These are phyloP conservation scores for Neospermospora avenae DNA, from an alignment of 2,329 filamentous ascomycete species.

Conservation along the genomic window DNA sequence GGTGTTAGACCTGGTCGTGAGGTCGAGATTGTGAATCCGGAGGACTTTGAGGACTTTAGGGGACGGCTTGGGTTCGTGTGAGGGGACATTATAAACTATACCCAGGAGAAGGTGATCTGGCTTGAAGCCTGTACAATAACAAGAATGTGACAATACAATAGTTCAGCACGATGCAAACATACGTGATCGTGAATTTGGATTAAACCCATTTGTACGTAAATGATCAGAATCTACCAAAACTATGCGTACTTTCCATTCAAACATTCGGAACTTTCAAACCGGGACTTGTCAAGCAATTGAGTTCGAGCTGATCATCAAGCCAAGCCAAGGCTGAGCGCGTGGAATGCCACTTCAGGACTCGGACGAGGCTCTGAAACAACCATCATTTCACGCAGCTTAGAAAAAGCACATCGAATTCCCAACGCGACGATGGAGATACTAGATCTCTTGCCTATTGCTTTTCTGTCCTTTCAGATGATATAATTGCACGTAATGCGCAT, in stretches of 20 bases:
- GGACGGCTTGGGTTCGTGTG: conserved; percentile 33
- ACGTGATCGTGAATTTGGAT: not conserved
- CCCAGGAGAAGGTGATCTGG: conserved; percentile 18
- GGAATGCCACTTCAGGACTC: conserved; percentile 36
- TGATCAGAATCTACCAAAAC: too few relatives aligned
- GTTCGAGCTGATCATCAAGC: not conserved
- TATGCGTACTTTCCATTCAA: too few relatives aligned
- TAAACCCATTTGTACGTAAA: not conserved
- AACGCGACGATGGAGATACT: not conserved
- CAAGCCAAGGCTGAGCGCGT: not conserved
- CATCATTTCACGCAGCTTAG: not conserved
- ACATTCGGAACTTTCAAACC: too few relatives aligned
- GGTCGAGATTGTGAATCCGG: conserved; percentile 33
- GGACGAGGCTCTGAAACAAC: conserved; percentile 16
- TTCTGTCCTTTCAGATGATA: not conserved
- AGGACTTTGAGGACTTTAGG: conserved; percentile 33
- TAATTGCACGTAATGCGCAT: conserved; percentile 20
- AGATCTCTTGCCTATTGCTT: not conserved
- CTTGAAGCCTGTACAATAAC: not conserved
- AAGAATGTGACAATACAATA: not conserved
- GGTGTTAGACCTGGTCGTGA: conserved; percentile 24
- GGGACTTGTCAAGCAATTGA: not conserved
- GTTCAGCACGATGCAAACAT: not conserved
- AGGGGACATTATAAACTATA: conserved; percentile 28
- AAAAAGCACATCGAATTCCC: not conserved